These are phyloP conservation scores for Populus simonii DNA, from an alignment of 345 rosid genomes.

Conservation along the genomic window DNA sequence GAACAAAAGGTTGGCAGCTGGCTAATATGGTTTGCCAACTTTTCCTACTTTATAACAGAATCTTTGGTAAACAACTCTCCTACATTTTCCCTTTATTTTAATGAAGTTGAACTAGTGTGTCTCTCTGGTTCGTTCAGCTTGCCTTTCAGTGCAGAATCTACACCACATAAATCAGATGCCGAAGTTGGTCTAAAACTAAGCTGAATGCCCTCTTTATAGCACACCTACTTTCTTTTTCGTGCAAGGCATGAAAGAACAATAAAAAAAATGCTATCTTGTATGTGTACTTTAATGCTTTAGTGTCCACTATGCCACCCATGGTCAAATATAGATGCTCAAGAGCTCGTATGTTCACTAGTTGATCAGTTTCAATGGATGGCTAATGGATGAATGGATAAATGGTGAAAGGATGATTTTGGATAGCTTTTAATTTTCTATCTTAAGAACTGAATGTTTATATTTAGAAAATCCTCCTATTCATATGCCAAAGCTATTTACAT, in stretches of 20 bases:
- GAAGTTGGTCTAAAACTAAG: background rate
- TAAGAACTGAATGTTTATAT: background rate
- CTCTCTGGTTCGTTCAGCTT: background rate
- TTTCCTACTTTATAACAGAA: background rate
- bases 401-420: background rate
- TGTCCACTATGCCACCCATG: background rate
- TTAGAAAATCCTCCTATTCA: background rate
- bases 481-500: background rate
- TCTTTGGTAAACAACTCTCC: conserved; percentile 6
- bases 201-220: background rate
- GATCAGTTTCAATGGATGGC: background rate
- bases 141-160: background rate
- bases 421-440: background rate
- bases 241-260: background rate
- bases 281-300: background rate
- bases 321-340: background rate
- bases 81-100: background rate
- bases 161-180: background rate
- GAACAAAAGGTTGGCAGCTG: conserved; percentile 7
- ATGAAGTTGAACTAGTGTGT: background rate
- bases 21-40: conserved; percentile 1
- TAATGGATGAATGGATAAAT: background rate
- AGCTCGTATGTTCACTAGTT: background rate
- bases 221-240: background rate
- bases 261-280: background rate